Evolutionary conservation across 495 filamentous ascomycete genomes (phyloP), one percentile per base, ranked within the genome.

Genomic region (Evansstolkia leycettana): DNA sequence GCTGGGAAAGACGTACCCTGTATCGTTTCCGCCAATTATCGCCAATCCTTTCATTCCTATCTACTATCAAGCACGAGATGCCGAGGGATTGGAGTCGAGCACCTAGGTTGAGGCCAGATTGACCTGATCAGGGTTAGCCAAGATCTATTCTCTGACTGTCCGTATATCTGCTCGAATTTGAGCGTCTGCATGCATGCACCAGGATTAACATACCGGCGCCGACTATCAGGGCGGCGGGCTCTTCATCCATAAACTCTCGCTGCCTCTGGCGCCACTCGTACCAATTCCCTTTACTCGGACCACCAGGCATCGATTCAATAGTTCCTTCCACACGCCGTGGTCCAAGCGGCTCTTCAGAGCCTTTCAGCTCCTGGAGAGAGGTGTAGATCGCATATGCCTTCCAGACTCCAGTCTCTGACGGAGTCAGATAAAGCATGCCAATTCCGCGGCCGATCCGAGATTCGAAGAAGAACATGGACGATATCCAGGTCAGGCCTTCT

Each of bases 21-120:
- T 72, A 72, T 23, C 84, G 60, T n/a, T 69, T 72, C 13, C 82
- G 66, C 84, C 84, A 90, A 52, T 75, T 84, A 47, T 86, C 83
- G 8, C 84, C 84, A 7, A 88, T 59, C 11, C 69, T 50, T 9
- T 69, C 64, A 45, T 78, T 77, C 13, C 57, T 53, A 47, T 90
- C 84, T 39, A 88, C 70, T 15, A 82, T 51, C 17, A 90, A 58
- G 0, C 72, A 51, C 15, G 72, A 50, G 7, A 90, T 56, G 18
- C 65, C 53, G n/a, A 88, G 67, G 65, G 80, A 73, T 48, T 84
- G 78, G 13, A 88, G 67, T 7, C 82, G 69, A 7, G 82, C 83
- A n/a, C 70, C 68, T 10, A 67, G 60, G 0, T 72, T 75, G 8
- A 89, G 67, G 9, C 67, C 66, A 10, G 58, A 53, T 50, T 71